phyloP scores from a whole-genome alignment of 352 stramenopile species.

The Globisporangium abappressorium region DNA sequence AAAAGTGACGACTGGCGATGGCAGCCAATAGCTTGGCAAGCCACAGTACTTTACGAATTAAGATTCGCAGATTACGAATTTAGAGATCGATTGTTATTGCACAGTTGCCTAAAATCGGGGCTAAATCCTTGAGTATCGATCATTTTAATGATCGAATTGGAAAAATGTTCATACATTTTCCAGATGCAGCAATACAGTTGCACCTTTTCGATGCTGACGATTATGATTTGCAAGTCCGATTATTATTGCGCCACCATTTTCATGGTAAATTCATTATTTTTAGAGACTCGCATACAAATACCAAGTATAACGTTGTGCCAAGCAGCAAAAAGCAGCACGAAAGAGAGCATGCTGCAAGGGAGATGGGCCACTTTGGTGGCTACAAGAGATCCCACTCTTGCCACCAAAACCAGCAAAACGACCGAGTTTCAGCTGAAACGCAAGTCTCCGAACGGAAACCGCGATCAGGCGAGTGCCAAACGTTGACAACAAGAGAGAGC shows the following conservation, averaged over 20 bases:
- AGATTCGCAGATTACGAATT: background rate
- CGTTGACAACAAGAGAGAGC: background rate
- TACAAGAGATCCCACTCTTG: background rate
- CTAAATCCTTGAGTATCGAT: background rate
- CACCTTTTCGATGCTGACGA: background rate
- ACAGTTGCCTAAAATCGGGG: background rate
- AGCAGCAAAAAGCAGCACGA: background rate
- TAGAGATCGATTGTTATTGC: background rate
- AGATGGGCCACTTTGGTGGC: background rate
- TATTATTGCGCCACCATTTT: background rate
- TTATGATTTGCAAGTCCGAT: background rate
- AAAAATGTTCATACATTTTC: background rate
- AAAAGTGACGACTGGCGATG: too few relatives aligned
- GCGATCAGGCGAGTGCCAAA: background rate
- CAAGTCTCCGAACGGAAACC: background rate
- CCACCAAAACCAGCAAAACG: background rate
- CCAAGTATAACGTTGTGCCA: background rate
- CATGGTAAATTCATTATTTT: background rate
- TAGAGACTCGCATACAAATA: background rate
- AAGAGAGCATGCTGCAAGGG: background rate
- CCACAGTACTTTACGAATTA: too few relatives aligned
- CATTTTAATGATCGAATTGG: background rate
- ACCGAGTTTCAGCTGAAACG: background rate
- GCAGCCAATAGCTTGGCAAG: too few relatives aligned
- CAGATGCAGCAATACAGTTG: background rate